Evolutionary conservation across 73 alveolate species (phyloP).

Genomic region (Symbiodinium natans): DNA sequence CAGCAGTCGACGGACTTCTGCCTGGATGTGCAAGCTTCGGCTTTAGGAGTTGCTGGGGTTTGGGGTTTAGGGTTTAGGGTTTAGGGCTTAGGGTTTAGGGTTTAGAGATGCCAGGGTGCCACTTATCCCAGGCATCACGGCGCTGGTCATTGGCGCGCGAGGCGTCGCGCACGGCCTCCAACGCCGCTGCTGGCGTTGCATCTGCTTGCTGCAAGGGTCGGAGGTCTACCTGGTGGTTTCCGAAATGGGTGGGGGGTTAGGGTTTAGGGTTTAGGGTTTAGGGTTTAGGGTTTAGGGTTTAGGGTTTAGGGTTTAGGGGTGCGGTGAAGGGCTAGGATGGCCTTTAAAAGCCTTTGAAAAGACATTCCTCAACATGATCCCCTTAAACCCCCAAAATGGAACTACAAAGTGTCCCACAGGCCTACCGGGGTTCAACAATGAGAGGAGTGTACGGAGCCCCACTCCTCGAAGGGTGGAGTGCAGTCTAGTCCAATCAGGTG

Average conservation of each 20-base stretch:
- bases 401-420: no score
- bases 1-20: neutral
- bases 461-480: no score
- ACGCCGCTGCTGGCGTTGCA: neutral
- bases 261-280: neutral
- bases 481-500: no score
- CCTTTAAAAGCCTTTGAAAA: no score
- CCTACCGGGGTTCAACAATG: no score
- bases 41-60: neutral
- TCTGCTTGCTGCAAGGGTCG: neutral
- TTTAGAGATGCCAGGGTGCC: no score
- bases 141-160: slow-evolving; percentile 1
- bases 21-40: neutral
- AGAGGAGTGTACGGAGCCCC: no score
- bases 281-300: neutral
- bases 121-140: neutral
- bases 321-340: no score
- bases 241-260: neutral
- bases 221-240: neutral
- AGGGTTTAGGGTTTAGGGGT: neutral
- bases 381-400: no score
- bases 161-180: slow-evolving; percentile 19
- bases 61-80: neutral
- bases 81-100: neutral
- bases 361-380: no score